Conservation (phyloP, 805 yeast species). For the Ogataea pilisensis region DNA sequence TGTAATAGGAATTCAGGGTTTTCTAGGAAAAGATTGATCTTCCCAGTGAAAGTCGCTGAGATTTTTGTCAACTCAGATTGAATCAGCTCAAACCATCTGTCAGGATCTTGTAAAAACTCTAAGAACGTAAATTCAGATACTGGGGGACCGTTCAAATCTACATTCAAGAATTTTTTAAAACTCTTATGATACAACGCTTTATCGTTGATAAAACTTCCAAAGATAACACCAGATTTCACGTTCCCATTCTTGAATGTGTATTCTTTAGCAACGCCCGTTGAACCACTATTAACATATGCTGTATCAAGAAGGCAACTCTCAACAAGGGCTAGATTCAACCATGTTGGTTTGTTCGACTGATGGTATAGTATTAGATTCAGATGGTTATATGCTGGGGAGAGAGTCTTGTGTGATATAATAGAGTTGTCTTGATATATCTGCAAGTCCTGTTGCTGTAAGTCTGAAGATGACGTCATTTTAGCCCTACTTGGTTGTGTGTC, state of each 20-base stretch:
- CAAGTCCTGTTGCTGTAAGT: conserved; percentile 55
- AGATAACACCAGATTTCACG: conserved; percentile 33
- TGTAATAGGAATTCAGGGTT: conserved; percentile 29
- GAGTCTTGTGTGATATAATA: conserved; percentile 32
- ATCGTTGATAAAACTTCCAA: conserved; percentile 31
- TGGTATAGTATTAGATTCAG: conserved; percentile 37
- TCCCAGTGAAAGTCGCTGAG: conserved; percentile 15
- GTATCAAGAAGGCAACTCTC: conserved; percentile 50
- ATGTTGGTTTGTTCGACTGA: conserved; percentile 56
- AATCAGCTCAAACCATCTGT: conserved; percentile 25
- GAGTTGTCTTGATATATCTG: conserved; percentile 48
- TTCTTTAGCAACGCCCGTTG: conserved; percentile 21
- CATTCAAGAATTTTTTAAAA: conserved; percentile 33
- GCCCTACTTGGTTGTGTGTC: too few relatives aligned
- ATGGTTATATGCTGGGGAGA: conserved; percentile 18
- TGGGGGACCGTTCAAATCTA: conserved; percentile 31
- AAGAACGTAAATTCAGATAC: conserved; percentile 34
- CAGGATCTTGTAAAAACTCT: conserved; percentile 36
- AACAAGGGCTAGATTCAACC: conserved; percentile 55
- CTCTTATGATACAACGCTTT: conserved; percentile 27
- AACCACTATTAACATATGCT: conserved; percentile 34
- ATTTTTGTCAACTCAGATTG: conserved; percentile 11
- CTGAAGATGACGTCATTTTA: conserved; percentile 20
- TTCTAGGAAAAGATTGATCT: conserved; percentile 22
- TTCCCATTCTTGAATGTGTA: not conserved